Evolutionary conservation across 2,329 filamentous ascomycete genomes (phyloP).

Genomic region (Periconia digitata): DNA sequence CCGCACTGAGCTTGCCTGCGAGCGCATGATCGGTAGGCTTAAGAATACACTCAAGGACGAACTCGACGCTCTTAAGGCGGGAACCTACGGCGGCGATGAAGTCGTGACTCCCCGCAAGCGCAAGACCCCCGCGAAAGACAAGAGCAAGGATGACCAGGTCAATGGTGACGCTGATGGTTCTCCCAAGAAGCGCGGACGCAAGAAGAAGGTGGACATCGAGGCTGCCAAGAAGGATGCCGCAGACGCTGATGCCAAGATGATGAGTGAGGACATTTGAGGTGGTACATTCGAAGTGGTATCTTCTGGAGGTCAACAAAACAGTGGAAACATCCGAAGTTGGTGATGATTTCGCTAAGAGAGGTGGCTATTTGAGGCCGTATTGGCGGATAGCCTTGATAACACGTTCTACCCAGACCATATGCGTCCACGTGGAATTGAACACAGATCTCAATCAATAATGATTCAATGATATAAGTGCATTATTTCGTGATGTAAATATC

Average conservation of each 20-base stretch:
- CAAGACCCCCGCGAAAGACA: constrained; percentile 11
- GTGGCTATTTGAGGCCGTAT: too few relatives aligned
- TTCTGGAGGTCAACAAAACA: too few relatives aligned
- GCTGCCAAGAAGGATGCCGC: neutral
- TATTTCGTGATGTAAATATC: too few relatives aligned
- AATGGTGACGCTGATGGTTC: constrained; percentile 6
- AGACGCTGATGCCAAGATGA: neutral
- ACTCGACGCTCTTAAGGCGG: constrained; percentile 15
- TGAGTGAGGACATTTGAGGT: neutral
- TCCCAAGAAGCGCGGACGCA: constrained; percentile 12
- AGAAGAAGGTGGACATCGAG: constrained; percentile 1
- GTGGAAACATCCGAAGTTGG: too few relatives aligned
- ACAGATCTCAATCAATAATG: too few relatives aligned
- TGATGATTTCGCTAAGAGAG: too few relatives aligned
- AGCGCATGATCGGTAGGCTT: constrained; percentile 23
- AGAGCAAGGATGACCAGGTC: constrained; percentile 5
- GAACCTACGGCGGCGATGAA: constrained; percentile 13
- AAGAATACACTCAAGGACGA: constrained; percentile 27
- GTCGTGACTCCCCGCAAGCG: constrained; percentile 16
- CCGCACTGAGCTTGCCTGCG: constrained; percentile 20
- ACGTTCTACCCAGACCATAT: too few relatives aligned
- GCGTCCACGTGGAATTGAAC: too few relatives aligned
- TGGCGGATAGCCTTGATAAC: too few relatives aligned
- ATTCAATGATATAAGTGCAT: too few relatives aligned
- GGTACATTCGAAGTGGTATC: neutral